Evolutionary conservation across 495 filamentous ascomycete species (phyloP), one percentile per base, ranked within the genome.

Genomic region (Hypoxylon rickii): DNA sequence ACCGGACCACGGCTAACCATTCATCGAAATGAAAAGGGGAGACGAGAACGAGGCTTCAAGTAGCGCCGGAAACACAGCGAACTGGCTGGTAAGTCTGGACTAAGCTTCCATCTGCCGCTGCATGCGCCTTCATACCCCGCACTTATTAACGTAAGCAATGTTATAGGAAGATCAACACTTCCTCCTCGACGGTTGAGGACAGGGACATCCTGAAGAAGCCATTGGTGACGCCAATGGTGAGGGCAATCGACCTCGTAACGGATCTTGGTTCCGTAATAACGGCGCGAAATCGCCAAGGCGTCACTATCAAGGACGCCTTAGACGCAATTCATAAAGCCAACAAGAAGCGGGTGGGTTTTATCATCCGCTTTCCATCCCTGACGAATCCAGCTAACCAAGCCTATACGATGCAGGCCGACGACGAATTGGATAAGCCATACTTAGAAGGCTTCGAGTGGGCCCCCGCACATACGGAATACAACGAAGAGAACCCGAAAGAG

Each of bases 251-350:
- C 76, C 79, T 96, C 8, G 83, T 90, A 70, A 95, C 93, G 80
- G 86, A 88, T 3, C 78, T 92, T 31, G 92, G 92, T n/a, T 76
- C 91, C 6, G 86, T 91, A 58, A 89, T 96, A 64, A 89, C 89
- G 32, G 92, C 91, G 58, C 82, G 92, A 58, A 96, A 96, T 71
- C 72, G 89, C 54, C 92, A 93, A 70, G 92, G 92, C 29, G 90
- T 96, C 58, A 96, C 92, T 32, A 89, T 96, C 78, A 96, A 95
- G 77, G 92, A 96, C 73, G 92, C 90, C 48, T 69, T 96, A 67
- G 90, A 96, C 71, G 92, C 89, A 61, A 96, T 96, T 77, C 78
- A 94, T 81, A 96, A 96, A 78, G 83, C 88, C 60, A 94, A 86
- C 80, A 93, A 92, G 81, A 96, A 96, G 84, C 85, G 90, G 86